Evolutionary conservation across 139 green algal species (phyloP).

Genomic region (Parachlorella kessleri): DNA sequence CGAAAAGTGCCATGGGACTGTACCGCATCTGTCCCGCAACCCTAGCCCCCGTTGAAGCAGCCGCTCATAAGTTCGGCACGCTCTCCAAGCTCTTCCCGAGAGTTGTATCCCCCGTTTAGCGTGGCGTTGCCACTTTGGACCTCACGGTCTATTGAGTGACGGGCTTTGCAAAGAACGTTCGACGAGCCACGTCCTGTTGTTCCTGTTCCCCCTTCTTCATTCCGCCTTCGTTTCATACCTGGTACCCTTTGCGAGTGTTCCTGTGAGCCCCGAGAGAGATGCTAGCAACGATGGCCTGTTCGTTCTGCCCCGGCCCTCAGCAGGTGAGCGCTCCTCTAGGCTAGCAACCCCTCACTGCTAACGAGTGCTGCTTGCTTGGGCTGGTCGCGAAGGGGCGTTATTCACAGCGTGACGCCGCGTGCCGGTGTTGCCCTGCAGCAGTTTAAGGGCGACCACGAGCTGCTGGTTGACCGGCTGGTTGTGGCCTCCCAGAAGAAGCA

Average conservation of each 20-base stretch:
- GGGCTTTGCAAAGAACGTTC: no score
- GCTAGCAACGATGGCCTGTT: background rate
- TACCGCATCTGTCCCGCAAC: no score
- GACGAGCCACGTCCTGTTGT: no score
- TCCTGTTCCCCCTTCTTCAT: no score
- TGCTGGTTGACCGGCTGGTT: slow-evolving; percentile 23
- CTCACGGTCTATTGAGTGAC: no score
- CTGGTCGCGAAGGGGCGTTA: background rate
- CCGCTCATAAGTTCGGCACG: no score
- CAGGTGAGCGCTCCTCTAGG: background rate
- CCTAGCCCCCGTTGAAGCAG: no score
- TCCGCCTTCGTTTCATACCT: no score
- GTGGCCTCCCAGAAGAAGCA: slow-evolving; percentile 10
- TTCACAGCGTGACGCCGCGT: background rate
- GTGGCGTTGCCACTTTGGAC: no score
- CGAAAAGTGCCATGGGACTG: no score
- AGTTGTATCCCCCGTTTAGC: no score
- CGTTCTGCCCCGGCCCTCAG: background rate
- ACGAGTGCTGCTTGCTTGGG: background rate
- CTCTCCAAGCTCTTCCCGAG: no score
- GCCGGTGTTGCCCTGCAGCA: background rate
- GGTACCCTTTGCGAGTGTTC: background rate
- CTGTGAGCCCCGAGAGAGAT: background rate
- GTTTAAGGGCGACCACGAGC: slow-evolving; percentile 41
- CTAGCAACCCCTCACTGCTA: background rate